Evolutionary conservation across 805 yeast species (phyloP), one percentile per base, ranked within the genome.

Genomic region (Tetrapisispora arboricola): DNA sequence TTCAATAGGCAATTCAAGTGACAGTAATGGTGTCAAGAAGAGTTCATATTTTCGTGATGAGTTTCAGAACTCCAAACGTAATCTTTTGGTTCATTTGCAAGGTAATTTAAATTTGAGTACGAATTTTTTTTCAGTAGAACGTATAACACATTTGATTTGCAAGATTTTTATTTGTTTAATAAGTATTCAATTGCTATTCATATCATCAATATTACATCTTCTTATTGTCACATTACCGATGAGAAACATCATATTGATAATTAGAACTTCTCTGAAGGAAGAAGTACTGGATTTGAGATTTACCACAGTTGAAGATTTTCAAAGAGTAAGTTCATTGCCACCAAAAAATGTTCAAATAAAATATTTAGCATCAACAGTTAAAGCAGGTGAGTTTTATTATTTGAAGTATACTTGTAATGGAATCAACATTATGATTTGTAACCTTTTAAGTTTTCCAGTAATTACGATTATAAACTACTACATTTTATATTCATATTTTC

Each of bases 381-480:
- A 30, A 9, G 35, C 24, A 40, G 77, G 85, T 48, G 97, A 96
- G 1, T 71, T 76, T 56, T 95, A 86, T 60, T 92, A 92, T 64
- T 88, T 87, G 67, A 92, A 92, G 67, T 88, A 84, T 61, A 92
- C 97, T 0, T 83, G 90, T 38, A 96, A 84, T 48, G 98, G 98
- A 43, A 87, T 96, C 2, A 90, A 92, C 60, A 82, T 90, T 43
- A 84, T 92, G 51, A 80, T 92, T 58, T 79, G 90, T 64, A 92
- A 92, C 56, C 64, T 92, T 62, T 70, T 85, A 55, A 72, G 75
- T 16, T 71, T 86, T 13, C 97, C 90, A 11, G 53, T 82, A 2
- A 84, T 87, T 57, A 90, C 90, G 3, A 84, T 92, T 17, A 58
- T 78, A 38, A 95, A 88, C 58, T 85, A 73, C 54, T 86, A 71